A percentile compares a stretch with the other conserved stretches of the same genome.
phyloP scores from a whole-genome alignment of 1,284 basidiomycete species.

The Trichosporon ovoides region DNA sequence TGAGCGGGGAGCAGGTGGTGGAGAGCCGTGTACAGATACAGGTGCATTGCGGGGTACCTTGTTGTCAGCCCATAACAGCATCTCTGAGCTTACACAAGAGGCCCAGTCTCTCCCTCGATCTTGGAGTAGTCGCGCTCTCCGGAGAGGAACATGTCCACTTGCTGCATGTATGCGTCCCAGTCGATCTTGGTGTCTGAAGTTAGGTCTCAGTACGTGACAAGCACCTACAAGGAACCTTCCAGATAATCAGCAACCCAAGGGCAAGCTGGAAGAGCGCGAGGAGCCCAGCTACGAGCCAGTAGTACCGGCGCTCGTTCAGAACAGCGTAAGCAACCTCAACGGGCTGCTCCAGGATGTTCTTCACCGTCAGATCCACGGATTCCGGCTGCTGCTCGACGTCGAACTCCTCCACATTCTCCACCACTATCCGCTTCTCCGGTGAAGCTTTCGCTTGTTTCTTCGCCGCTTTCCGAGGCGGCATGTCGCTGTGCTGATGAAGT shows the following conservation, averaged over 20 bases:
- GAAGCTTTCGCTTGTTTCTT: neutral
- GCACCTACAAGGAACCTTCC: slow-evolving; percentile 71
- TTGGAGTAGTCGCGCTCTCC: slow-evolving; percentile 82
- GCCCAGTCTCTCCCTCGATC: slow-evolving; percentile 86
- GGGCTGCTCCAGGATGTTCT: neutral
- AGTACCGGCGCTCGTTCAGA: slow-evolving; percentile 60
- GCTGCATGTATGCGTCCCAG: slow-evolving; percentile 58
- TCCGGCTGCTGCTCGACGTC: neutral
- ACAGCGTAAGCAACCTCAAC: slow-evolving; percentile 35
- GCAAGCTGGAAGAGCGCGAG: slow-evolving; percentile 66
- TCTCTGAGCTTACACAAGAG: slow-evolving; percentile 67
- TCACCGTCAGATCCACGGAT: neutral
- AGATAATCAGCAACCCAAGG: slow-evolving; percentile 71
- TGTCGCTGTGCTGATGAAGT: neutral
- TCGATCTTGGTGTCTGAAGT: slow-evolving; percentile 94
- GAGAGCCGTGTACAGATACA: slow-evolving; percentile 73
- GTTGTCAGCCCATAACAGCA: slow-evolving; percentile 9
- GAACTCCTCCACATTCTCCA: neutral
- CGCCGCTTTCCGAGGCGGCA: neutral
- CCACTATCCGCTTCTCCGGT: neutral
- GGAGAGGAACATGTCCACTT: slow-evolving; percentile 69
- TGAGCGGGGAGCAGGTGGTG: slow-evolving; percentile 53
- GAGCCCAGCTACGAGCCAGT: slow-evolving; percentile 59
- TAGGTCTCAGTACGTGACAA: neutral
- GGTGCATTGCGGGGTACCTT: slow-evolving; percentile 94